Evolutionary conservation across 345 rosid genomes (phyloP), one percentile per base, ranked within the genome.

Genomic region (Corymbia maculata): DNA sequence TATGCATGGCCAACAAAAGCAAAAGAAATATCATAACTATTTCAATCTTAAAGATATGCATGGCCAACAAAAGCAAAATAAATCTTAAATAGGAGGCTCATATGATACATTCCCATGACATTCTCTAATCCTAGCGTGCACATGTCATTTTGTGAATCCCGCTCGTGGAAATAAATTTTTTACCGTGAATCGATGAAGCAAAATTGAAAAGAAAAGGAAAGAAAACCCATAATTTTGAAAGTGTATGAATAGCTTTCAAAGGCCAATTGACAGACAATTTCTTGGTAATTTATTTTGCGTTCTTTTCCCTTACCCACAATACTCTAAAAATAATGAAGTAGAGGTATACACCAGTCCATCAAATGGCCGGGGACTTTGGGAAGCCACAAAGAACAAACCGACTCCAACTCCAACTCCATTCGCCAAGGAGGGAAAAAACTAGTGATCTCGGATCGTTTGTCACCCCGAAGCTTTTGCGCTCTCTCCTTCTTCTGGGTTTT

Each of bases 341-440:
- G 36, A 49, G 19, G 86, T 6, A 44, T n/a, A 24, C 13, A 86
- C 15, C 14, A 19, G 28, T 87, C 61, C 87, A 28, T 51, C 61
- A 52, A 44, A 70, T 50, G 61, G 28, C 87, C 91, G 92, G 24
- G 17, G 87, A 87, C 51, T 28, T 90, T 84, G 93, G 92, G 7
- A 30, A 88, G 86, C 93, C 94, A 89, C 93, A 88, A 22, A 87
- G 30, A 45, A 66, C 64, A 89, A 90, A 89, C 93, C 51, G 89
- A 86, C 85, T 85, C 88, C 55, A 66, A 64, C 57, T 89, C 89
- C 61, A 36, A 75, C 44, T n/a, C 64, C 66, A 15, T 51, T 28
- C 88, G 15, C 47, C 52, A 22, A 51, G 49, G 49, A 44, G 13
- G 49, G 26, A 21, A 44, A n/a, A 85, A 47, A 85, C 24, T 47